Evolutionary conservation across 2,329 filamentous ascomycete species (phyloP).

Genomic region (Monosporascus sp.): DNA sequence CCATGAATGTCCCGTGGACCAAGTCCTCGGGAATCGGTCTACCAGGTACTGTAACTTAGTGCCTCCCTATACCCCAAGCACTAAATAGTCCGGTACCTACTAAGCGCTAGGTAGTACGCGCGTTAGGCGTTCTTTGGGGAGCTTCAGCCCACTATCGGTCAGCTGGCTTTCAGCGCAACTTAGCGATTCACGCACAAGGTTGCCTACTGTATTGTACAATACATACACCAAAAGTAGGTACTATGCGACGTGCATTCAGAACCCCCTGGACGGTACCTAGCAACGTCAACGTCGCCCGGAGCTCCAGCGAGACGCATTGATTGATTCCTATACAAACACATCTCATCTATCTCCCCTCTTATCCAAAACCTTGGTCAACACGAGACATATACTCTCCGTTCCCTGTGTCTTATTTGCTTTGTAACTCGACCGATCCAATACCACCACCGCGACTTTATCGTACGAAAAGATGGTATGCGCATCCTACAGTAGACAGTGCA

Average conservation of each 20-base stretch:
- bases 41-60: no score
- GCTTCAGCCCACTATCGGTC: neutral
- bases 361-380: no score
- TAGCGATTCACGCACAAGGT: neutral
- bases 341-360: no score
- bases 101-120: neutral
- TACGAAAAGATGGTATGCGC: neutral
- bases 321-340: no score
- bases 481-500: conserved; percentile 1
- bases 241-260: neutral
- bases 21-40: no score
- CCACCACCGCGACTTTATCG: no score
- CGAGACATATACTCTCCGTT: no score
- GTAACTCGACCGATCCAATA: no score
- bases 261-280: neutral
- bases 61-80: no score
- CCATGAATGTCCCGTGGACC: no score
- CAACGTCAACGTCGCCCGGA: neutral
- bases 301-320: neutral
- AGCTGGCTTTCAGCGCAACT: neutral
- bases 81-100: no score
- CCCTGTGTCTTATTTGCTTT: no score
- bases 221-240: neutral
- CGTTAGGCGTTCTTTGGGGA: neutral
- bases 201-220: neutral